A percentile compares a stretch with the other conserved stretches of the same genome.
These are phyloP conservation scores for Gillenia trifoliata DNA, from an alignment of 306 rosid genomes.

Conservation along the genomic window DNA sequence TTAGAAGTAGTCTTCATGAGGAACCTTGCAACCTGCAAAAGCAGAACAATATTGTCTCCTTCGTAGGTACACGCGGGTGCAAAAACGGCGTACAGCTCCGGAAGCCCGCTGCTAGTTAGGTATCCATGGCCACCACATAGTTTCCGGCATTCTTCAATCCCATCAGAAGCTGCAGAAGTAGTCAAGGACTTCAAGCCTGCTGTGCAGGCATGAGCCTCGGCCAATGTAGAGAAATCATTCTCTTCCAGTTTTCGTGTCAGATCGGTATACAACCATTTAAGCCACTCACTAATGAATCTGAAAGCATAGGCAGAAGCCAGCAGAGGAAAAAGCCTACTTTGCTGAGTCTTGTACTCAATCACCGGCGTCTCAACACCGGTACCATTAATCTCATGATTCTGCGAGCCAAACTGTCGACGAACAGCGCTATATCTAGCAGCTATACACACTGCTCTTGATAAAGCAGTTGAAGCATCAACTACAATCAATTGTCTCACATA, in stretches of 20 bases:
- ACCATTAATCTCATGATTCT: conserved; percentile 34
- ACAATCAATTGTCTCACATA: conserved; percentile 72
- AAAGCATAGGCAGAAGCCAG: conserved; percentile 95
- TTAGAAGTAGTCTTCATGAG: conserved; percentile 78
- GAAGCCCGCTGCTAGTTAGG: conserved; percentile 86
- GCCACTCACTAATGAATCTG: conserved; percentile 89
- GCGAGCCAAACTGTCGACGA: conserved; percentile 76
- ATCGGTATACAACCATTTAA: conserved; percentile 71
- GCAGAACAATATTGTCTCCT: conserved; percentile 84
- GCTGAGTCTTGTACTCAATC: conserved; percentile 92
- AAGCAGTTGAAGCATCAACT: conserved; percentile 72
- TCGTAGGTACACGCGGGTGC: conserved; percentile 89
- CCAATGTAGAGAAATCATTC: conserved; percentile 71
- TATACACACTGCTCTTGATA: conserved; percentile 90
- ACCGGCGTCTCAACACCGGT: conserved; percentile 73
- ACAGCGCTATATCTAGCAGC: conserved; percentile 93
- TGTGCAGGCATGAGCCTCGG: conserved; percentile 95
- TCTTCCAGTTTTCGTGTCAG: conserved; percentile 67
- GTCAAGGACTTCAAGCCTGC: conserved; percentile 94
- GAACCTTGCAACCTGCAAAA: conserved; percentile 88
- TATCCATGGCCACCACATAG: conserved; percentile 98
- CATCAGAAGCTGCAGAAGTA: conserved; percentile 78
- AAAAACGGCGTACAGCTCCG: conserved; percentile 82
- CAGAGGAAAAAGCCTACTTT: conserved; percentile 86
- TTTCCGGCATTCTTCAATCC: conserved; percentile 77